These are phyloP conservation scores for Fraxinus dipetala DNA, from an alignment of 305 asterid species.

Conservation along the genomic window DNA sequence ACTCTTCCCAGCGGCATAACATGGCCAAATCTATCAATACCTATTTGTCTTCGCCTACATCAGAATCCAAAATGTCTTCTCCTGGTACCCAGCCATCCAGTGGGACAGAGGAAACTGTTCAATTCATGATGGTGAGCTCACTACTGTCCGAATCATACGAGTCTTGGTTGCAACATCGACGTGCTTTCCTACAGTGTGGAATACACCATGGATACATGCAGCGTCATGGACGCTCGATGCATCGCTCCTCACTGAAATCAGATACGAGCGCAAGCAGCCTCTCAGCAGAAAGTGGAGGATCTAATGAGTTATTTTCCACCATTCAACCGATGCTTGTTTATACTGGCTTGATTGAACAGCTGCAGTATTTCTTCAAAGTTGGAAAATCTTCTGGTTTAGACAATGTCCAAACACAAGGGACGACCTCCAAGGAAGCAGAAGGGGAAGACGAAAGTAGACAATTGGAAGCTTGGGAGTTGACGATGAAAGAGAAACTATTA, in stretches of 20 bases:
- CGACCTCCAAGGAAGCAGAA: constrained; percentile 31
- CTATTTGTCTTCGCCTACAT: constrained; percentile 60
- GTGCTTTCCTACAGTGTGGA: constrained; percentile 81
- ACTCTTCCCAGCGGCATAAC: constrained; percentile 65
- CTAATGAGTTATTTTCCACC: constrained; percentile 58
- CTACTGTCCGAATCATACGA: constrained; percentile 88
- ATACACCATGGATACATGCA: constrained; percentile 91
- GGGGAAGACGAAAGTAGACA: constrained; percentile 54
- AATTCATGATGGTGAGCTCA: constrained; percentile 97
- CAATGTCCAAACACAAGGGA: constrained; percentile 22
- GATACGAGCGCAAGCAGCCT: constrained; percentile 33
- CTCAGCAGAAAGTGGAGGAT: constrained; percentile 34
- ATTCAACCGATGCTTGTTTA: constrained; percentile 94
- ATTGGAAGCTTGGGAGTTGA: constrained; percentile 81
- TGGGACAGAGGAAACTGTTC: constrained; percentile 93
- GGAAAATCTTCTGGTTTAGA: constrained; percentile 36
- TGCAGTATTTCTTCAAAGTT: constrained; percentile 77
- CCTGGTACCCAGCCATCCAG: constrained; percentile 58
- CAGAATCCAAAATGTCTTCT: constrained; percentile 59
- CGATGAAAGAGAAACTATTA: constrained; percentile 70
- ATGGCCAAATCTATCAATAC: constrained; percentile 62
- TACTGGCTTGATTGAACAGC: constrained; percentile 91
- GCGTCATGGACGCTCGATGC: constrained; percentile 61
- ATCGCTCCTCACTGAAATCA: constrained; percentile 39
- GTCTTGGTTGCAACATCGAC: constrained; percentile 88